phyloP scores from a whole-genome alignment of 805 yeast genomes.

The Candida gorgasii region DNA sequence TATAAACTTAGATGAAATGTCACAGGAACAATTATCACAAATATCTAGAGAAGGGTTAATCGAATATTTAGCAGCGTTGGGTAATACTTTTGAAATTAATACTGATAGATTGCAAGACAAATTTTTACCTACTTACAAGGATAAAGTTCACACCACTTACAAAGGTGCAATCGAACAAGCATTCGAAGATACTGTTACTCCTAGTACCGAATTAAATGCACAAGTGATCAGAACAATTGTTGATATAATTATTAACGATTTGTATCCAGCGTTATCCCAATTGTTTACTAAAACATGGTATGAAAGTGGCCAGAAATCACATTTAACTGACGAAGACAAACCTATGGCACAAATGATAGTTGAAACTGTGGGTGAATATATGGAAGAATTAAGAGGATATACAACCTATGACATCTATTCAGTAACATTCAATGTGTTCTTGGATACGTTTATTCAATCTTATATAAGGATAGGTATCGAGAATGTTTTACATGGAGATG shows the following conservation, averaged over 20 bases:
- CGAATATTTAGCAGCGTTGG: slow-evolving; percentile 79
- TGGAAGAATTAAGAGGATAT: slow-evolving; percentile 59
- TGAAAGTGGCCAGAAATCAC: slow-evolving; percentile 40
- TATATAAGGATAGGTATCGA: slow-evolving; percentile 43
- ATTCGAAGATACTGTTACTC: slow-evolving; percentile 49
- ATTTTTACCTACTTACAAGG: slow-evolving; percentile 63
- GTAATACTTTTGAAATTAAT: slow-evolving; percentile 83
- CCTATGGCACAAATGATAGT: slow-evolving; percentile 60
- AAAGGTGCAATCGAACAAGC: slow-evolving; percentile 36
- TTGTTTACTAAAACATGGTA: slow-evolving; percentile 76
- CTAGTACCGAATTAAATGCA: slow-evolving; percentile 77
- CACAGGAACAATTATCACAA: slow-evolving; percentile 36
- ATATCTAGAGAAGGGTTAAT: slow-evolving; percentile 64
- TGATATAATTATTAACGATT: slow-evolving; percentile 70
- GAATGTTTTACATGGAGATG: slow-evolving; percentile 42
- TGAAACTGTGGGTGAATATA: slow-evolving; percentile 75
- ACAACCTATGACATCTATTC: slow-evolving; percentile 43
- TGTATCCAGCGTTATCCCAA: slow-evolving; percentile 58
- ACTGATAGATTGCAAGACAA: slow-evolving; percentile 63
- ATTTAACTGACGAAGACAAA: slow-evolving; percentile 30
- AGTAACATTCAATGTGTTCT: slow-evolving; percentile 37
- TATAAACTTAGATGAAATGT: slow-evolving; percentile 40
- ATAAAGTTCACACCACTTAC: slow-evolving; percentile 51
- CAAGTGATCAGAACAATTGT: slow-evolving; percentile 69
- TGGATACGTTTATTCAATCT: slow-evolving; percentile 38